A percentile compares a stretch with the other conserved stretches of the same genome.
phyloP scores from a whole-genome alignment of 495 filamentous ascomycete genomes.

The Physcia stellaris region DNA sequence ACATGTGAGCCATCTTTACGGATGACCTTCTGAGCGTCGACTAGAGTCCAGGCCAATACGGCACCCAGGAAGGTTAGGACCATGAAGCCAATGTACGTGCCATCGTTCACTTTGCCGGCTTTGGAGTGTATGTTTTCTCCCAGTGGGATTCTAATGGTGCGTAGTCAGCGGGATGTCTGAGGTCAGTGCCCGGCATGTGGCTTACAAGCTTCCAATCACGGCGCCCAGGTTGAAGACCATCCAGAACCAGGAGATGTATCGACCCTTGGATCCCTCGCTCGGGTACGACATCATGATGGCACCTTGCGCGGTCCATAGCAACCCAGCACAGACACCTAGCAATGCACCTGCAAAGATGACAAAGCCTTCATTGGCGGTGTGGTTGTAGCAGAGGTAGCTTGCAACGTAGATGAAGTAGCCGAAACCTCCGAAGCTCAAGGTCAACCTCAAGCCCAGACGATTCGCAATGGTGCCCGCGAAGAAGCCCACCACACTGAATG shows the following conservation, averaged over 20 bases:
- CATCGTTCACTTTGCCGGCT: constrained; percentile 28
- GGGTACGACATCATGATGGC: constrained; percentile 96
- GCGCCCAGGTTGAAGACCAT: constrained; percentile 89
- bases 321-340: constrained; percentile 62
- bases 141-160: constrained; percentile 36
- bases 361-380: constrained; percentile 50
- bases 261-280: constrained; percentile 64
- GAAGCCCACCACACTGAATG: constrained; percentile 79
- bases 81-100: constrained; percentile 39
- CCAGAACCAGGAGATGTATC: constrained; percentile 87
- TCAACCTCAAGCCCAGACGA: constrained; percentile 59
- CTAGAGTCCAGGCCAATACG: constrained; percentile 38
- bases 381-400: constrained; percentile 69
- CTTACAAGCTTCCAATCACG: constrained; percentile 73
- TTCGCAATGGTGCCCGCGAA: constrained; percentile 72
- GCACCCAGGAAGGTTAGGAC: constrained; percentile 40
- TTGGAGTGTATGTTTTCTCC: constrained; percentile 29
- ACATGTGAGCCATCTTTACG: constrained; percentile 65
- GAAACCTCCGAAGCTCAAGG: constrained; percentile 66
- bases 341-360: constrained; percentile 44
- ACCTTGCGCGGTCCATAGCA: constrained; percentile 87
- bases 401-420: constrained; percentile 79
- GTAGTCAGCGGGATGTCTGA: background rate
- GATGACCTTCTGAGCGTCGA: constrained; percentile 52
- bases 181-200: constrained; percentile 6